Conservation (phyloP, 495 filamentous ascomycete species). For the Talaromyces stipitatus region DNA sequence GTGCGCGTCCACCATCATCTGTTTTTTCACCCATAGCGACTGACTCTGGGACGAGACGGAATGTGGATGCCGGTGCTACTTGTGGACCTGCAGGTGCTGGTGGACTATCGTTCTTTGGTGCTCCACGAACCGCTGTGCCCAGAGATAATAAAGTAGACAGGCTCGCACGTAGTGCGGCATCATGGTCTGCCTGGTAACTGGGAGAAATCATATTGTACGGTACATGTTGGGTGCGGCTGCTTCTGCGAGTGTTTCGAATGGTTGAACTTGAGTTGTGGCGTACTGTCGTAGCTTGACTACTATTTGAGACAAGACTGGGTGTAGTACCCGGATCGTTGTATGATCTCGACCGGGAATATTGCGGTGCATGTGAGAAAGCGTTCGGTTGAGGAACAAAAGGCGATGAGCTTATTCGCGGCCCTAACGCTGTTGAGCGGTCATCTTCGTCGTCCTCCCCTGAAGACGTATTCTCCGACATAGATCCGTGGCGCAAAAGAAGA, state of each 20-base stretch:
- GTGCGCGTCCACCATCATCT: conserved; percentile 11
- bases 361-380: conserved; percentile 79
- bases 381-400: conserved; percentile 82
- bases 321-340: conserved; percentile 36
- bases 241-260: conserved; percentile 20
- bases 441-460: conserved; percentile 49
- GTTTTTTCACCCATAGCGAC: conserved; percentile 52
- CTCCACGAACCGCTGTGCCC: conserved; percentile 76
- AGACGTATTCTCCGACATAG: conserved; percentile 19
- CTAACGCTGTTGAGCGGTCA: conserved; percentile 74
- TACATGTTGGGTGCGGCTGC: conserved; percentile 33
- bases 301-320: conserved; percentile 30
- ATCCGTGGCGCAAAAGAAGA: conserved; percentile 15
- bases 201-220: conserved; percentile 63
- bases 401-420: conserved; percentile 48
- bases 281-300: conserved; percentile 28
- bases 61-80: conserved; percentile 36
- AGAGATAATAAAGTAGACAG: conserved; percentile 91
- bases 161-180: conserved; percentile 85
- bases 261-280: conserved; percentile 30
- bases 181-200: conserved; percentile 76
- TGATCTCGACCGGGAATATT: conserved; percentile 42
- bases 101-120: conserved; percentile 53
- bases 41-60: conserved; percentile 68
- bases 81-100: conserved; percentile 14